Evolutionary conservation across 176 grass and related monocot species (phyloP), one percentile per base, ranked within the genome.

Genomic region (Lolium perenne): DNA sequence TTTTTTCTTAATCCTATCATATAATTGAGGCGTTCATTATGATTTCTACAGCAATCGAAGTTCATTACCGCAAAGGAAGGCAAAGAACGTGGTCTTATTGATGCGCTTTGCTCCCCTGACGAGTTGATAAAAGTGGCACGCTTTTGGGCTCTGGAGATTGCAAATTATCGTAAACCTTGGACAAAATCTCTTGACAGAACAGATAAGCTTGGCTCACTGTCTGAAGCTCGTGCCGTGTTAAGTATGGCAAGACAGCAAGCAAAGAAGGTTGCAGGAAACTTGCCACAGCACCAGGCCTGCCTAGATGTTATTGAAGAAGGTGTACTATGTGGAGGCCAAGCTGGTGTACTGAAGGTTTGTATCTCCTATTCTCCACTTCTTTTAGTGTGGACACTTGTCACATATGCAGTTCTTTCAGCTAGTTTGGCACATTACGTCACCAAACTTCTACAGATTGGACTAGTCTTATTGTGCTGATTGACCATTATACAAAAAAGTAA

Each of bases 221-320:
- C 91, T 90, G 95, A 98, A 87, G 93, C 91, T 74, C 89, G 84
- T 91, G 83, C 85, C 23, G 62, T 94, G 80, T 85, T 98, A 78
- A 90, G 55, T 79, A 75, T 79, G 3, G 93, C 95, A 58, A 93
- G 91, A 81, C 85, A 92, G 77, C 93, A 98, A 67, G 88, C 77
- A 21, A 91, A 89, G 62, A 92, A 87, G 78, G 66, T 83, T 83
- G 91, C 92, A 79, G 77, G 77, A 80, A 87, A 98, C 81, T 91
- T 98, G 91, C 95, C 95, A 14, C 95, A 98, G 63, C 95, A 98
- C 78, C 87, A 93, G 29, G 90, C 78, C 21, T 98, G 93, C 76
- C 88, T 98, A 74, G 91, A 98, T 87, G 88, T 89, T 45, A 70
- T 98, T 21, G 93, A 98, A 87, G 95, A 95, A 83, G 95, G 95